Percentiles rank a stretch among this genome's conserved stretches.
Conservation (phyloP, 805 yeast species). For the Kazachstania bromeliacearum region DNA sequence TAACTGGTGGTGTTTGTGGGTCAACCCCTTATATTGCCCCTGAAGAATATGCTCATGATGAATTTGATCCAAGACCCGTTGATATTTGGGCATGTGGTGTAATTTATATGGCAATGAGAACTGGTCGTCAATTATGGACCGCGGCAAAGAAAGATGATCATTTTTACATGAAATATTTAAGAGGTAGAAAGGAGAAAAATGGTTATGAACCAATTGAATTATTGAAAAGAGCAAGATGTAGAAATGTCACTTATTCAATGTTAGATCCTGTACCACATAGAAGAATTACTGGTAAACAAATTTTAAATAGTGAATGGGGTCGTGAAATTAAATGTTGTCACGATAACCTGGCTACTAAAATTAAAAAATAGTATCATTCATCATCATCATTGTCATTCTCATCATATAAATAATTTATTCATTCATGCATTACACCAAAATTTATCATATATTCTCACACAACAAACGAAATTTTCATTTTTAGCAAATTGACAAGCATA, state of each 20-base stretch:
- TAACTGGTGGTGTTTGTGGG: slow-evolving; percentile 73
- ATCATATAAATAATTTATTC: too few relatives aligned
- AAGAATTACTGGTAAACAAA: slow-evolving; percentile 80
- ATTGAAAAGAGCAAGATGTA: slow-evolving; percentile 76
- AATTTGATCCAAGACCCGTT: slow-evolving; percentile 72
- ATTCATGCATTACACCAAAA: too few relatives aligned
- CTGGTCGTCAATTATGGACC: slow-evolving; percentile 91
- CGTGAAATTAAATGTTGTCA: slow-evolving; percentile 70
- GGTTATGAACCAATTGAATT: slow-evolving; percentile 90
- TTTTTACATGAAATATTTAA: slow-evolving; percentile 63
- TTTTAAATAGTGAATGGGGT: slow-evolving; percentile 92
- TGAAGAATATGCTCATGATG: slow-evolving; percentile 56
- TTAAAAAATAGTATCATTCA: too few relatives aligned
- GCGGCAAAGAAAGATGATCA: slow-evolving; percentile 74
- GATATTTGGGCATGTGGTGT: slow-evolving; percentile 94
- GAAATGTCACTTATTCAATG: slow-evolving; percentile 88
- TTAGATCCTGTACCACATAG: slow-evolving; percentile 85
- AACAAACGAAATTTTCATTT: too few relatives aligned
- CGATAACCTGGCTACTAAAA: too few relatives aligned
- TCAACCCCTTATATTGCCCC: slow-evolving; percentile 89
- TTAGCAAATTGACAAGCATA: background rate
- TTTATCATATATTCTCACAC: too few relatives aligned
- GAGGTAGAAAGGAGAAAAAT: slow-evolving; percentile 67
- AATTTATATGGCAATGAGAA: slow-evolving; percentile 86
- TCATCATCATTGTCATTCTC: too few relatives aligned